phyloP scores from a whole-genome alignment of 352 stramenopile species.

The Thalassiosira pacifica region DNA sequence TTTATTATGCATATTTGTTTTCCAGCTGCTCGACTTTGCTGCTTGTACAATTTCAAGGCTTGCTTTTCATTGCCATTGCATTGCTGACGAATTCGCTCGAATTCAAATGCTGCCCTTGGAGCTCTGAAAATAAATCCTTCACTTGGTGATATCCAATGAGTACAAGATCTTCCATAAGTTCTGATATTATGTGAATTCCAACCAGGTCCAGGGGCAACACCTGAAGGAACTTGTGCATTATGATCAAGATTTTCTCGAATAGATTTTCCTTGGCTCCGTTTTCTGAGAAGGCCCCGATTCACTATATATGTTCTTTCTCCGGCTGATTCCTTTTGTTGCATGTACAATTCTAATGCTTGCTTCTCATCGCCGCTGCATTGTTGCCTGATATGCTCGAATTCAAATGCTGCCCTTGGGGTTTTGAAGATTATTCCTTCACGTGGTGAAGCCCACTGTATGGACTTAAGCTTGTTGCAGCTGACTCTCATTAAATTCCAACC shows the following conservation, averaged over 20 bases:
- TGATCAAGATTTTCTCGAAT: not conserved
- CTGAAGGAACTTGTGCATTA: not conserved
- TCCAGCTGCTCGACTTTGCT: not conserved
- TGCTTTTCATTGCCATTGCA: conserved; percentile 13
- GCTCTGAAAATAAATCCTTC: not conserved
- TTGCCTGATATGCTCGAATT: conserved; percentile 6
- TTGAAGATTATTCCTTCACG: not conserved
- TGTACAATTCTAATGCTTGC: conserved; percentile 12
- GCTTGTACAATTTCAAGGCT: conserved; percentile 13
- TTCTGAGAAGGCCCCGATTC: too few species aligned
- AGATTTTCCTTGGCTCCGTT: too few species aligned
- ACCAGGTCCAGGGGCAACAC: not conserved
- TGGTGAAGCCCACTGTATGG: not conserved
- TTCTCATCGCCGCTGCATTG: conserved; percentile 17
- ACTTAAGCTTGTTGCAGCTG: too few species aligned
- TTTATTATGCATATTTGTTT: not conserved
- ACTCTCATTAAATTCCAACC: conserved; percentile 14
- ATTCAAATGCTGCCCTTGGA: conserved; percentile 6
- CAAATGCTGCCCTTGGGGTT: not conserved
- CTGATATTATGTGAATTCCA: not conserved
- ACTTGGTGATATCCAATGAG: not conserved
- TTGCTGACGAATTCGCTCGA: conserved; percentile 2
- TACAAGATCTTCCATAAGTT: not conserved
- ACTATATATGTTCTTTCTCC: not conserved
- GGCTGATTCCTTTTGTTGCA: not conserved